A percentile compares a stretch with the other conserved stretches of the same genome.
These are phyloP conservation scores for Mycena haematopus DNA, from an alignment of 768 basidiomycete species.

Conservation along the genomic window DNA sequence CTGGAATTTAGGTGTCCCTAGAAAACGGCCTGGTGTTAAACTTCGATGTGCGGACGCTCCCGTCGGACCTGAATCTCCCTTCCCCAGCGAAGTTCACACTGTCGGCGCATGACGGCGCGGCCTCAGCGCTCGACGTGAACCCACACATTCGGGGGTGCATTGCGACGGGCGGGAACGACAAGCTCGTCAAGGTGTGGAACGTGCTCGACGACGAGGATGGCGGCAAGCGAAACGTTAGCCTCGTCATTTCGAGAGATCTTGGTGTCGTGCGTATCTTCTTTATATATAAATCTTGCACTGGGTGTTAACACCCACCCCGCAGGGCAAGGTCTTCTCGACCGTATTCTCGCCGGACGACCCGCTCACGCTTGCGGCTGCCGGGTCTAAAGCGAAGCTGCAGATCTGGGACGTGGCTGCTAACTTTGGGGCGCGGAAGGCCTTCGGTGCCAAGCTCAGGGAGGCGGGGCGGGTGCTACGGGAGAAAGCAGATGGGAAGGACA, in stretches of 20 bases:
- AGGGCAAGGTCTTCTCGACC: constrained; percentile 97
- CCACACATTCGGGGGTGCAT: constrained; percentile 90
- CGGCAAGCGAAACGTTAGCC: constrained; percentile 76
- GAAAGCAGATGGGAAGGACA: constrained; percentile 51
- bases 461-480: constrained; percentile 75
- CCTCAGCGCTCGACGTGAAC: constrained; percentile 89
- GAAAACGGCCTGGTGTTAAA: constrained; percentile 95
- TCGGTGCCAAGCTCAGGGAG: constrained; percentile 76
- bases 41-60: constrained; percentile 87
- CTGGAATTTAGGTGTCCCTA: constrained; percentile 73
- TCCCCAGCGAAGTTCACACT: constrained; percentile 86
- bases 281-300: not conserved
- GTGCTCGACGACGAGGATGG: constrained; percentile 71
- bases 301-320: constrained; percentile 13
- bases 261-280: constrained; percentile 70
- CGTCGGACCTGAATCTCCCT: constrained; percentile 66
- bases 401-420: constrained; percentile 95
- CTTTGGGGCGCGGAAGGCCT: constrained; percentile 80
- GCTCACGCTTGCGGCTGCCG: constrained; percentile 91
- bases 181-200: constrained; percentile 97
- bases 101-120: constrained; percentile 91
- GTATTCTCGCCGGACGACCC: constrained; percentile 95
- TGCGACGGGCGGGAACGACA: constrained; percentile 94
- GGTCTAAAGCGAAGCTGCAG: constrained; percentile 92
- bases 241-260: constrained; percentile 88